phyloP scores from a whole-genome alignment of 306 rosid genomes.

The Styphnolobium japonicum region DNA sequence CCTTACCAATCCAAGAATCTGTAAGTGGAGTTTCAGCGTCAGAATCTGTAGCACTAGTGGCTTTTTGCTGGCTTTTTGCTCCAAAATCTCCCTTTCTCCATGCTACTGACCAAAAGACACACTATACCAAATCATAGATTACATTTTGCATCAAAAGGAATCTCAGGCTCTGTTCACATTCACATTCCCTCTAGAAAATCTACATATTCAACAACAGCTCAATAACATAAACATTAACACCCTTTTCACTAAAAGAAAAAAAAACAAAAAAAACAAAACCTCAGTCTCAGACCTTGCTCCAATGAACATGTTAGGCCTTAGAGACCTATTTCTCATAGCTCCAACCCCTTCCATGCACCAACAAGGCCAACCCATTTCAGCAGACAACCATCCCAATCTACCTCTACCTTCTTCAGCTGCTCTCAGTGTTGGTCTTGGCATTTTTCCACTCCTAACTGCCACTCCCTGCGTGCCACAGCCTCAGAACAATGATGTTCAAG shows the following conservation, averaged over 20 bases:
- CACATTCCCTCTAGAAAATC: not conserved
- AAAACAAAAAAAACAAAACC: not conserved
- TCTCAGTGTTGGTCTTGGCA: constrained; percentile 76
- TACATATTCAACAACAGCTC: not conserved
- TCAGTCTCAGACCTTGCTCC: not conserved
- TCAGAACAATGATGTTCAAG: constrained; percentile 4
- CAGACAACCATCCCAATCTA: constrained; percentile 48
- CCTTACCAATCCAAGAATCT: not conserved
- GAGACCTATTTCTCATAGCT: constrained; percentile 74
- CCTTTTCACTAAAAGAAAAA: not conserved
- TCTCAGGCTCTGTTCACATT: constrained; percentile 4
- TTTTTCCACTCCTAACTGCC: constrained; percentile 72
- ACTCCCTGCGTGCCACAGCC: constrained; percentile 39
- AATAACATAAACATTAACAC: not conserved
- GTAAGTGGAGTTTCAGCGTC: constrained; percentile 28
- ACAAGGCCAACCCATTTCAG: constrained; percentile 51
- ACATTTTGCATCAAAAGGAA: not conserved
- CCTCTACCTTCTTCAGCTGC: constrained; percentile 56
- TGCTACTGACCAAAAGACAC: not conserved
- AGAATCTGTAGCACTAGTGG: constrained; percentile 2
- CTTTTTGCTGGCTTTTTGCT: not conserved
- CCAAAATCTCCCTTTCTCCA: not conserved
- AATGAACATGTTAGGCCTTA: constrained; percentile 67
- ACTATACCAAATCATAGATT: constrained; percentile 1
- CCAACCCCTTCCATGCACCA: constrained; percentile 55